Evolutionary conservation across 1,284 basidiomycete species (phyloP).

Genomic region (Butyriboletus appendiculatus): DNA sequence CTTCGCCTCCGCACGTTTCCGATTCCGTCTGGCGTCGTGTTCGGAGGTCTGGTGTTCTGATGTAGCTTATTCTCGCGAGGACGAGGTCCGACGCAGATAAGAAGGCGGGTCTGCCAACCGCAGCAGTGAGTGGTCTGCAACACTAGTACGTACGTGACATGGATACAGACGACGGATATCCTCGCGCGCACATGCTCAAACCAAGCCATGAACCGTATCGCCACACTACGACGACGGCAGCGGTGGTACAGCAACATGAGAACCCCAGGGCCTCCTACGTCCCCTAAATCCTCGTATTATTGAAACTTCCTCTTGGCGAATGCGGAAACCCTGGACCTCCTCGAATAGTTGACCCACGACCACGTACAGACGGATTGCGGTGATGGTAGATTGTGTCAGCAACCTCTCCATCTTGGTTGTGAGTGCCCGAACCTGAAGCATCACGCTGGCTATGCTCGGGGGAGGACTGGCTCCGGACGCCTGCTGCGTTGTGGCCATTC

Average conservation of each 20-base stretch:
- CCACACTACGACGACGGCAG: constrained; percentile 1
- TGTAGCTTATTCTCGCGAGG: no score
- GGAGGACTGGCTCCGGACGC: background rate
- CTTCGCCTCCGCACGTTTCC: no score
- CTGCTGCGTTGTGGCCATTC: constrained; percentile 9
- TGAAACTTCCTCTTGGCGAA: constrained; percentile 14
- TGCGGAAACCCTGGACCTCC: constrained; percentile 6
- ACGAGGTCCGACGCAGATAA: no score
- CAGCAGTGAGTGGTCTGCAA: background rate
- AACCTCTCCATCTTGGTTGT: constrained; percentile 6
- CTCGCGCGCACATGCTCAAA: no score
- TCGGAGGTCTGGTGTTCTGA: no score
- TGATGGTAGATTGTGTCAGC: background rate
- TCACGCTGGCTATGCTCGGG: constrained; percentile 2
- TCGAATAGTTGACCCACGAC: constrained; percentile 11
- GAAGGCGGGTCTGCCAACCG: no score
- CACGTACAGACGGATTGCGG: constrained; percentile 1
- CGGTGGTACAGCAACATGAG: background rate
- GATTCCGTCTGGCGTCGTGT: no score
- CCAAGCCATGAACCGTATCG: background rate
- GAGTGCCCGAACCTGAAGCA: background rate
- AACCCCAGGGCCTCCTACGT: constrained; percentile 43
- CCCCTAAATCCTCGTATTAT: constrained; percentile 42
- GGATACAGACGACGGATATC: constrained; percentile 5
- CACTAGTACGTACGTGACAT: background rate